A percentile compares a stretch with the other conserved stretches of the same genome.
phyloP scores from a whole-genome alignment of 2,329 filamentous ascomycete species.

The Sporothrix variecibatus region DNA sequence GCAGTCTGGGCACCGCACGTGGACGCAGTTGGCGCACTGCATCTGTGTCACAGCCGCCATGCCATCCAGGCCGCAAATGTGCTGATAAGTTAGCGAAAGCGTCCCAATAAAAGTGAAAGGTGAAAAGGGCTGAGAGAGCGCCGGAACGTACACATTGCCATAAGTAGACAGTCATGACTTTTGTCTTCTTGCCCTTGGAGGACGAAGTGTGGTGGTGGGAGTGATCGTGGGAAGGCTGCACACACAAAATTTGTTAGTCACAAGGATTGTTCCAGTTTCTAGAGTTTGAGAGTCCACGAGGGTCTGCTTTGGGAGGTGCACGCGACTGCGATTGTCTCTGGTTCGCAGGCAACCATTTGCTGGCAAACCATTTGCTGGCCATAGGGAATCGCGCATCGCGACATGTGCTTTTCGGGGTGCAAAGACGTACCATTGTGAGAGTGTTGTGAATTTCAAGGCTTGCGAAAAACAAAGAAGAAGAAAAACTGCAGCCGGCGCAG shows the following conservation, averaged over 20 bases:
- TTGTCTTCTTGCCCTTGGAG: neutral
- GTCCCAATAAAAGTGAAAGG: too few species aligned
- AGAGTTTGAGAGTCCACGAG: neutral
- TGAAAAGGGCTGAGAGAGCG: too few species aligned
- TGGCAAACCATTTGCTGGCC: too few species aligned
- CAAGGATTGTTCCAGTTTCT: neutral
- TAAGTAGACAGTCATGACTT: conserved; percentile 14
- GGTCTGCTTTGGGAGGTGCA: neutral
- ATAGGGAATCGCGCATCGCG: neutral
- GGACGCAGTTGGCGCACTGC: conserved; percentile 30
- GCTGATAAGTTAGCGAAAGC: conserved; percentile 18
- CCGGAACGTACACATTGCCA: conserved; percentile 29
- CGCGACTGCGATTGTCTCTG: neutral
- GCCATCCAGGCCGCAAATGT: conserved; percentile 28
- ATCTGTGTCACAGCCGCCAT: conserved; percentile 28
- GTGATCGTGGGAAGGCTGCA: conserved; percentile 19
- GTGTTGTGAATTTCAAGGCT: neutral
- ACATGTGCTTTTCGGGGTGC: neutral
- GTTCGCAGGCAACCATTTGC: neutral
- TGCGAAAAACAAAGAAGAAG: neutral
- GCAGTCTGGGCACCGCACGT: conserved; percentile 30
- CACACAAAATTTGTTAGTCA: neutral
- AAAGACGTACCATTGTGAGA: neutral
- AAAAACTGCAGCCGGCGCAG: conserved; percentile 3
- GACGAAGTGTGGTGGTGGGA: conserved; percentile 13